Evolutionary conservation across 2,329 filamentous ascomycete genomes (phyloP).

Genomic region (Fusarium sp.): DNA sequence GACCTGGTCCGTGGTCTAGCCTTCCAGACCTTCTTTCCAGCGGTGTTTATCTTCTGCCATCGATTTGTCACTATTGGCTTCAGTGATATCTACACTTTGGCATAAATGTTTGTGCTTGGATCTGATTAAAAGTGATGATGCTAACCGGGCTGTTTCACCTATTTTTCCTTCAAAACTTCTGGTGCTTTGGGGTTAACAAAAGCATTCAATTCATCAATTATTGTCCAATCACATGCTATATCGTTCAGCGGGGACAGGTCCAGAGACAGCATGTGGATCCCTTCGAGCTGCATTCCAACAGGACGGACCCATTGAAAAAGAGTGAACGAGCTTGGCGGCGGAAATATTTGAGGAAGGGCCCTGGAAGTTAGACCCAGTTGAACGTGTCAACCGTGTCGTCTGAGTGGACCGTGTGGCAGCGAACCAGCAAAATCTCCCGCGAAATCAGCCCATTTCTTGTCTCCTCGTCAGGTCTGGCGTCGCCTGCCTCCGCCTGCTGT

Average conservation of each 20-base stretch:
- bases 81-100: neutral
- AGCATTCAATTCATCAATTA: slow-evolving; percentile 21
- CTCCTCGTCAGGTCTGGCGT: slow-evolving; percentile 45
- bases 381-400: slow-evolving; percentile 31
- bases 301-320: slow-evolving; percentile 26
- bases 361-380: slow-evolving; percentile 32
- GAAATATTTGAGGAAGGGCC: slow-evolving; percentile 4
- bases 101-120: neutral
- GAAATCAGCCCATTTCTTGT: slow-evolving; percentile 51
- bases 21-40: slow-evolving; percentile 9
- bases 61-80: neutral
- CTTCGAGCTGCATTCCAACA: slow-evolving; percentile 22
- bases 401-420: slow-evolving; percentile 37
- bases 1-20: slow-evolving; percentile 18
- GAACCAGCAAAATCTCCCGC: slow-evolving; percentile 43
- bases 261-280: slow-evolving; percentile 25
- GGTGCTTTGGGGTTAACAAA: slow-evolving; percentile 10
- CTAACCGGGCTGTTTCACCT: neutral
- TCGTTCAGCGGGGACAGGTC: slow-evolving; percentile 8
- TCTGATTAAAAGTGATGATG: neutral
- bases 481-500: slow-evolving; percentile 45
- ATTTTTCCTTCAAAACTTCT: neutral
- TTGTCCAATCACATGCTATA: slow-evolving; percentile 27
- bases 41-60: neutral
- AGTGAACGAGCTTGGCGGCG: neutral